Base-by-base conservation (phyloP, 352 stramenopile genomes). In the Phytopythium mirpurense region DNA sequence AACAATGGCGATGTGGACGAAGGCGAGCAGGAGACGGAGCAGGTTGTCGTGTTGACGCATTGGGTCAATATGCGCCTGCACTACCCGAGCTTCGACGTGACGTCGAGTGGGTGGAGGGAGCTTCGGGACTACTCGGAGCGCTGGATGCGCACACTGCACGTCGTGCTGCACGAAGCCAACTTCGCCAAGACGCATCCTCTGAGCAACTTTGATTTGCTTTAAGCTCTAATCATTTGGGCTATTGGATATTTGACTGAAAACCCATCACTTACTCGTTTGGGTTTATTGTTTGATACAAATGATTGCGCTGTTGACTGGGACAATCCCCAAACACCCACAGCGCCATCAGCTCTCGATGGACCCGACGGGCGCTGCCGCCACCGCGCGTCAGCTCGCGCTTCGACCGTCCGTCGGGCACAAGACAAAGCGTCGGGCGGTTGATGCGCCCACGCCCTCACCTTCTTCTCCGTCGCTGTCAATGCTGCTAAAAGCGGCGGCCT, bases 51-150 rank as follows among this genome's bases (percentile, higher is more conserved):
- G 8, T 34, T 74, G 0, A 67, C 48, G 8, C 48, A 55, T 15
- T 74, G 66, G 66, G 59, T 71, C 43, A 61, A 66, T 26, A 62
- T 66, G 21, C 56, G 57, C 46, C 63, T 68, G 56, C 66, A 74
- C 43, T 67, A 64, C 49, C 66, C 66, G 6, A 49, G 54, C 29
- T 74, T 67, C 44, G 46, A 50, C 8, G 52, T 71, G 12, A 60
- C 51, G 15, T 58, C 56, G 12, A 54, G 62, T 14, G 62, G 53
- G 52, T 74, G 62, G 66, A 56, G 66, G 4, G 62, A 71, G 24
- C 52, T 71, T 0, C 51, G 56, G 7, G 56, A 71, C 32, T 59
- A 66, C 51, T 63, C 69, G 56, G 66, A 74, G 41, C 47, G 68
- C 19, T 73, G 65, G 65, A 44, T 59, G 2, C 56, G 60, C 24